Conservation (phyloP, 139 green algal genomes). For the Tetraselmis chui region DNA sequence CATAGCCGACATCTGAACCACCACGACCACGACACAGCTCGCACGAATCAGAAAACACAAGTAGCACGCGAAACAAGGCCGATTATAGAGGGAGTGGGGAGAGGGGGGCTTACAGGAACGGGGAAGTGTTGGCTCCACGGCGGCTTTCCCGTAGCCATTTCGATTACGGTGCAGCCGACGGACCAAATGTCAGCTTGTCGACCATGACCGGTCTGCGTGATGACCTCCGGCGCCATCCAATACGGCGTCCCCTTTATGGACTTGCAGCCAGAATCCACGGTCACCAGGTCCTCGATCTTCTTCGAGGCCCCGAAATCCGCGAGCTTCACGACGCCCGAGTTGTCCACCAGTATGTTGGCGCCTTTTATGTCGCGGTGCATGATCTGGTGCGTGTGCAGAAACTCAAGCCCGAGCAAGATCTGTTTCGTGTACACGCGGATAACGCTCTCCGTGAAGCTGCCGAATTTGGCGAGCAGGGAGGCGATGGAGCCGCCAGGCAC, state of each 20-base stretch:
- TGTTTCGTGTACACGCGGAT: slow-evolving; percentile 63
- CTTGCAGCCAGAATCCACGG: slow-evolving; percentile 68
- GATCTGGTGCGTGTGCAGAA: slow-evolving; percentile 82
- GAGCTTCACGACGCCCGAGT: slow-evolving; percentile 83
- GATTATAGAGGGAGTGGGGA: not conserved
- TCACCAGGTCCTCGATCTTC: slow-evolving; percentile 87
- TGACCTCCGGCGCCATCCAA: slow-evolving; percentile 99
- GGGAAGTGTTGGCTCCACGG: slow-evolving; percentile 54
- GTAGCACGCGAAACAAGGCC: not conserved
- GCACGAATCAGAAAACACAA: slow-evolving; percentile 12
- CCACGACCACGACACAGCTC: not conserved
- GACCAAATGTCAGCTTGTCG: slow-evolving; percentile 92
- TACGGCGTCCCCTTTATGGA: slow-evolving; percentile 91
- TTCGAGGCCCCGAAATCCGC: slow-evolving; percentile 93
- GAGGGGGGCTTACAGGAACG: not conserved
- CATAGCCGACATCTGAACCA: slow-evolving; percentile 62
- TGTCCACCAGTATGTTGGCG: slow-evolving; percentile 93
- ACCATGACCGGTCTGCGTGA: slow-evolving; percentile 76
- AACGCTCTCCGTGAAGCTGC: slow-evolving; percentile 52
- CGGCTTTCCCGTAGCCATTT: slow-evolving; percentile 91
- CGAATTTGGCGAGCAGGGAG: slow-evolving; percentile 80
- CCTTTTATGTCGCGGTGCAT: slow-evolving; percentile 96
- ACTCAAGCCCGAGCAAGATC: slow-evolving; percentile 80
- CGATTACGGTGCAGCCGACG: slow-evolving; percentile 89
- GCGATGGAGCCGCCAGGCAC: slow-evolving; percentile 90